Percentiles rank a stretch among this genome's conserved stretches.
Evolutionary conservation across 306 rosid genomes (phyloP).

Genomic region (Fagus crenata): DNA sequence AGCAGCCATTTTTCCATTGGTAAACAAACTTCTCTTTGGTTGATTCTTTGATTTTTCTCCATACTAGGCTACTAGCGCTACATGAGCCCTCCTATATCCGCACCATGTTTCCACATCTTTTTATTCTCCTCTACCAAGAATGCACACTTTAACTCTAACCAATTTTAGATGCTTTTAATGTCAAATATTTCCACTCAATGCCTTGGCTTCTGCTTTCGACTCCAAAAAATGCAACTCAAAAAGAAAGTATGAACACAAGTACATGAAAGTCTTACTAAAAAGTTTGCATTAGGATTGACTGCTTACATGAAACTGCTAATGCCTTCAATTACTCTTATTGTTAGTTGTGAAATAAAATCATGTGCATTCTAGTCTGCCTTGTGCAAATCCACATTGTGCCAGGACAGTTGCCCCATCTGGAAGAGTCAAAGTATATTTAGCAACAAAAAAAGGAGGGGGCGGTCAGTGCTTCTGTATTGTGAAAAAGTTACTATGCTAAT

Average conservation of each 20-base stretch:
- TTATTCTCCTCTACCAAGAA: neutral
- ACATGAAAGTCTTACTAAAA: neutral
- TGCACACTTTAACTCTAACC: neutral
- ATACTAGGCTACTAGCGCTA: neutral
- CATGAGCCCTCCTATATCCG: neutral
- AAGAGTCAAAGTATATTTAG: too few species aligned
- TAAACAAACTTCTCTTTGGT: conserved; percentile 1
- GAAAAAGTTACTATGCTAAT: too few species aligned
- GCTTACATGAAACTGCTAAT: too few species aligned
- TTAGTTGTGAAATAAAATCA: too few species aligned
- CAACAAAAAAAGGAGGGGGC: too few species aligned
- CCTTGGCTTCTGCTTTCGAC: neutral
- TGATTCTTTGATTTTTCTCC: conserved; percentile 5
- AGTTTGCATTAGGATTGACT: neutral
- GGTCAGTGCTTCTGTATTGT: too few species aligned
- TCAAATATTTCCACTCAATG: neutral
- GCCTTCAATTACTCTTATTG: too few species aligned
- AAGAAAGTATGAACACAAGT: neutral
- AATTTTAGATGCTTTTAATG: neutral
- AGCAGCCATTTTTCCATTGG: conserved; percentile 52
- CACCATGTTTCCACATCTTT: too few species aligned
- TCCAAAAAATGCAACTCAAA: neutral
- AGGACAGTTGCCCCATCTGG: too few species aligned
- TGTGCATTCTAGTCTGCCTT: too few species aligned
- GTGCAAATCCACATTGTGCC: too few species aligned